Evolutionary conservation across 129 eudicot species (phyloP).

Genomic region (Pseudognaphalium luteoalbum): DNA sequence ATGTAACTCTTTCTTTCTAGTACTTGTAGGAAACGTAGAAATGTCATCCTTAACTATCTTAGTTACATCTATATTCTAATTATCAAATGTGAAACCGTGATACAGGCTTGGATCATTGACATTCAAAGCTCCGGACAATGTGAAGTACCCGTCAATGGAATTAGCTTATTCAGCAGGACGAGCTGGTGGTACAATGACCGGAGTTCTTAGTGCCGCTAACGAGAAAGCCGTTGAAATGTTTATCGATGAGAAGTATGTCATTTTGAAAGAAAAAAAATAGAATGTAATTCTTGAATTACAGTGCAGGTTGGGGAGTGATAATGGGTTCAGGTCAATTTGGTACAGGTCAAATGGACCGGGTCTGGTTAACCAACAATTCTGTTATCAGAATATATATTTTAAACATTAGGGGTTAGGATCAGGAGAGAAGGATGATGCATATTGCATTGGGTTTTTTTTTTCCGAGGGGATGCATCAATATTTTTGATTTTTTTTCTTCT

Average conservation of each 20-base stretch:
- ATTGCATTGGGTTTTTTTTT: too few relatives aligned
- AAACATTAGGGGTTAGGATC: background rate
- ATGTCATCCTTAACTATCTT: background rate
- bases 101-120: slow-evolving; percentile 89
- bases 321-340: background rate
- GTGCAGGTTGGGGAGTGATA: background rate
- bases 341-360: background rate
- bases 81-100: background rate
- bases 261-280: background rate
- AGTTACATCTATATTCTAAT: background rate
- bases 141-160: slow-evolving; percentile 94
- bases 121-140: slow-evolving; percentile 86
- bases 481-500: too few relatives aligned
- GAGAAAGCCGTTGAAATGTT: slow-evolving; percentile 98
- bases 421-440: too few relatives aligned
- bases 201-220: slow-evolving; percentile 96
- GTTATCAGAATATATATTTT: too few relatives aligned
- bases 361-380: background rate
- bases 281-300: background rate
- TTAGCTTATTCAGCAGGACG: slow-evolving; percentile 93
- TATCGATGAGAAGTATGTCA: slow-evolving; percentile 73
- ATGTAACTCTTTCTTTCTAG: slow-evolving; percentile 23
- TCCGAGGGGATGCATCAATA: too few relatives aligned
- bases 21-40: background rate
- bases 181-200: slow-evolving; percentile 98